A percentile compares a stretch with the other conserved stretches of the same genome.
These are phyloP conservation scores for Pontederia paniculata DNA, from an alignment of 176 grass and related monocot genomes.

Conservation along the genomic window DNA sequence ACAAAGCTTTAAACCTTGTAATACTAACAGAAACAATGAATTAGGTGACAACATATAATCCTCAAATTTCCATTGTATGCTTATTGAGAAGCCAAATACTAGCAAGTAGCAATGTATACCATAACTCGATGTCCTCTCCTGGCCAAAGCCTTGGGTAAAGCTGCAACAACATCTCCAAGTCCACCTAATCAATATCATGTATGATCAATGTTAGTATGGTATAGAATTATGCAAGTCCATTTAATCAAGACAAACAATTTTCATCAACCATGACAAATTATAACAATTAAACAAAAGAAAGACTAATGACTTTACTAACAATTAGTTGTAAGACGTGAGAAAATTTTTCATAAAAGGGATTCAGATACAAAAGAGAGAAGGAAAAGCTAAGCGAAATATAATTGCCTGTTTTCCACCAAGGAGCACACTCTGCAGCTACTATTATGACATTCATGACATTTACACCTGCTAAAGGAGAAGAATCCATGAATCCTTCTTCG, in stretches of 20 bases:
- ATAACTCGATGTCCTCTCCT: constrained; percentile 94
- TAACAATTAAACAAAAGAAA: not conserved
- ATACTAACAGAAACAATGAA: too few species aligned
- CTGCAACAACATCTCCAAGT: constrained; percentile 96
- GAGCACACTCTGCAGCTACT: constrained; percentile 84
- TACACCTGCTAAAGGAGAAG: constrained; percentile 27
- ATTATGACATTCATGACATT: constrained; percentile 83
- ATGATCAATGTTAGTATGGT: constrained; percentile 13
- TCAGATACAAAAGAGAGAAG: not conserved
- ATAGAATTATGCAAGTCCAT: constrained; percentile 12
- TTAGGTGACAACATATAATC: too few species aligned
- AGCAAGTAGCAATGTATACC: constrained; percentile 38
- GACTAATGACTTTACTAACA: not conserved
- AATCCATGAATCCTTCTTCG: constrained; percentile 29
- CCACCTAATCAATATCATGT: constrained; percentile 47
- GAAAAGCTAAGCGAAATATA: not conserved
- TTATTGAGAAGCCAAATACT: constrained; percentile 3
- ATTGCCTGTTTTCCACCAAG: constrained; percentile 99
- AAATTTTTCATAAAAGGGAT: not conserved
- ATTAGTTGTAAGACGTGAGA: not conserved
- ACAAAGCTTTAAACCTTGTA: too few species aligned
- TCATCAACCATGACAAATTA: not conserved
- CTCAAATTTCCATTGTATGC: not conserved
- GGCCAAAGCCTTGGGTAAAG: constrained; percentile 83
- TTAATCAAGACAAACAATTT: not conserved